Base-by-base conservation (phyloP, 495 filamentous ascomycete species). In the Hypoxylon rickii region DNA sequence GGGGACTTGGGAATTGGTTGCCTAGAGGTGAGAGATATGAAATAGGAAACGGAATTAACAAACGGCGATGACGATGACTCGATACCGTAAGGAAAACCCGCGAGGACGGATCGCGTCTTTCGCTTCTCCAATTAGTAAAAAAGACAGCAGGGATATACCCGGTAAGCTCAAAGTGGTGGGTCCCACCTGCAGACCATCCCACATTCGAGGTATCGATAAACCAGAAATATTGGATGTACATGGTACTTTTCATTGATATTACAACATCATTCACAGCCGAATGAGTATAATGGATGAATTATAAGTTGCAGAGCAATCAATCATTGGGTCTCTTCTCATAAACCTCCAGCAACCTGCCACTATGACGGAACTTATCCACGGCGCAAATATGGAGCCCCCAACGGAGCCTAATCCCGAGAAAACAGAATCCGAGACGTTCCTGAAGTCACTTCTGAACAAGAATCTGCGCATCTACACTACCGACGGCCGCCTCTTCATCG, bases 401-500 rank as follows among this genome's bases (percentile, higher is more conserved):
- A 63, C 63, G 58, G 52, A 51, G 24, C 38, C 55, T 10, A 39
- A 42, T 12, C 22, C 43, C 19, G 62, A 70, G 17, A 71, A 69
- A 61, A 46, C 60, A 31, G 69, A 76, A 46, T 65, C 74, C 36
- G 57, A 64, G 50, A 53, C 61, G 38, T 83, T 71, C 49, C 73
- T 82, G 22, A 59, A 55, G 16, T 77, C 79, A 22, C 77, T 88
- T 50, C 70, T 91, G 22, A 84, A 82, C 71, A 84, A 83, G 64
- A 85, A 78, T 41, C 73, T 98, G 32, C 87, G 92, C 54, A 76
- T 97, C 44, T 84, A 89, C 61, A 89, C 87, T 19, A 89, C 86
- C 3, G 94, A 97, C 69, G 79, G 76, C 19, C 89, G 94, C 34
- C 87, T 96, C 76, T 98, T 97, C 71, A 78, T 90, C 31, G 94